Evolutionary conservation across 208 protist genomes (phyloP), one percentile per base, ranked within the genome.

Genomic region (Cochliopodium minus): DNA sequence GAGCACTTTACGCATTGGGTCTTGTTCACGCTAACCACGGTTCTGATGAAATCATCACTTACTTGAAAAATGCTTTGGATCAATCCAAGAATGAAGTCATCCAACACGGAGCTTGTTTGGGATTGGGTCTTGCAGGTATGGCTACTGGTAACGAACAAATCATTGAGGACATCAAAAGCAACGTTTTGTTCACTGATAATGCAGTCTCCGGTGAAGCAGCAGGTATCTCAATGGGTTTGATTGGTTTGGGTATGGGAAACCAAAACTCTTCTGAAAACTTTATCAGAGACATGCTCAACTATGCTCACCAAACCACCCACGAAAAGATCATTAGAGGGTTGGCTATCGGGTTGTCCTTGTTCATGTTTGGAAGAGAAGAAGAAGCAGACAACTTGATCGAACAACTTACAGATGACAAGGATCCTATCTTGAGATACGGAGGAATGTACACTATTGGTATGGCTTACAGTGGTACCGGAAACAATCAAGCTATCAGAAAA

Each of bases 241-340:
- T 98, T 9, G 95, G 96, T 90, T 70, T 97, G 13, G 95, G 95
- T 55, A 90, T 81, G 38, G 87, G 73, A 38, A 81, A 86, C 66
- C 29, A 17, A 20, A 15, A 2, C 6, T 17, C 35, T 6, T 58
- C 64, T 11, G 64, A 68, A 15, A 66, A 65, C 13, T 73, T 78
- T 0, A 65, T 95, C 33, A 59, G 87, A 57, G 88, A 87, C 46
- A 86, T 98, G 74, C 63, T 90, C 38, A 75, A 78, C 52, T 84
- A 87, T 17, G 85, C 78, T 11, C 78, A 97, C 62, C 87, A 97
- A 55, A 96, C 91, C 34, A 79, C 94, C 70, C 96, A 98, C 70
- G 94, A 99, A 73, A 98, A 98, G 78, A 96, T 97, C 47, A 97
- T 97, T 59, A 87, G 94, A 30, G 93, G 91, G 23, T 65, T 91